Percentiles rank a stretch among this genome's conserved stretches.
Evolutionary conservation across 208 protist species (phyloP).

Genomic region (Perkinsela sp.): DNA sequence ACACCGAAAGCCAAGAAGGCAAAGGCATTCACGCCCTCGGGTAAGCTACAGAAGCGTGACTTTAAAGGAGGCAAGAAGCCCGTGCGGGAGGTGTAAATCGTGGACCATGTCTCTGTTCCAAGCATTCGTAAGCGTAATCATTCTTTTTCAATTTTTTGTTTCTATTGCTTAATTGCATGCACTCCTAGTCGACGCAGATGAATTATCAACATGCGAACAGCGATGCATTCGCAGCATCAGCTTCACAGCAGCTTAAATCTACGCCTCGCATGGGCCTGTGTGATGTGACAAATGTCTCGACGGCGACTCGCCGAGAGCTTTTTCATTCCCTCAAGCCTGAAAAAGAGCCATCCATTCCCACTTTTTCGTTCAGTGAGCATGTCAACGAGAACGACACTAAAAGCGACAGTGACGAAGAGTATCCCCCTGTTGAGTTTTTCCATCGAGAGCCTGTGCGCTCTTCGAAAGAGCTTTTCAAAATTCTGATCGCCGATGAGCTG

Average conservation of each 20-base stretch:
- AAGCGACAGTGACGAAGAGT: neutral
- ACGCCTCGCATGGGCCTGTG: neutral
- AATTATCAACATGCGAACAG: no score
- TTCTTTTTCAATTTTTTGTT: no score
- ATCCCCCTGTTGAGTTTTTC: neutral
- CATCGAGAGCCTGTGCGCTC: neutral
- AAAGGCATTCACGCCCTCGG: neutral
- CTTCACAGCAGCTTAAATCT: no score
- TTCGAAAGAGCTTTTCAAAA: neutral
- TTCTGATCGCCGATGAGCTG: neutral
- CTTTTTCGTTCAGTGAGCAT: no score
- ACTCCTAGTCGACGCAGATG: no score
- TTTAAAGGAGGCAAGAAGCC: neutral
- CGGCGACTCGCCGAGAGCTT: neutral
- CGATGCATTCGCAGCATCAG: no score
- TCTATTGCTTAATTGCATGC: no score
- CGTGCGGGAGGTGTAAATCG: neutral
- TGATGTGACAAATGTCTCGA: neutral
- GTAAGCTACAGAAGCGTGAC: neutral
- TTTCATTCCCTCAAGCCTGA: no score
- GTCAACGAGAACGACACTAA: no score
- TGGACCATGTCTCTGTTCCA: no score
- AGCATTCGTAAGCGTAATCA: no score
- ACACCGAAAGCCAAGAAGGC: neutral
- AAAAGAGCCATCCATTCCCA: no score